phyloP scores from a whole-genome alignment of 1,139 yeast species.

The Candida glucosophila region DNA sequence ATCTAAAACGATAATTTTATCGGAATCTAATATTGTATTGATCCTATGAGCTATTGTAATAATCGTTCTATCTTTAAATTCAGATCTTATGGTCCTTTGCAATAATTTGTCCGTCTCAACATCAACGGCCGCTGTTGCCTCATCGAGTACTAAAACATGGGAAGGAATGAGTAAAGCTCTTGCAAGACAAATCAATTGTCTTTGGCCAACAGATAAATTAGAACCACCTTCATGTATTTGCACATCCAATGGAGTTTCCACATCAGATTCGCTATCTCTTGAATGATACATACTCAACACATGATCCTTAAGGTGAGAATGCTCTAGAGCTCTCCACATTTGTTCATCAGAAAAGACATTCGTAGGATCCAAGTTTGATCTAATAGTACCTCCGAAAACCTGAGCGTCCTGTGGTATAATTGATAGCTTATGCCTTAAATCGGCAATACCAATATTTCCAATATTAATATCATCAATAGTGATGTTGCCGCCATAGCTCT shows the following conservation, averaged over 20 bases:
- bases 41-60: constrained; percentile 92
- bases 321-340: constrained; percentile 77
- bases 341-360: constrained; percentile 60
- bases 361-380: constrained; percentile 87
- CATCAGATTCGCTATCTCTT: constrained; percentile 16
- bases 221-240: constrained; percentile 74
- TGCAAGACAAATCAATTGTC: constrained; percentile 86
- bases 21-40: constrained; percentile 89
- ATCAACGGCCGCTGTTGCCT: constrained; percentile 97
- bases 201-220: constrained; percentile 83
- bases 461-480: constrained; percentile 68
- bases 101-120: constrained; percentile 86
- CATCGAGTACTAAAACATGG: constrained; percentile 76
- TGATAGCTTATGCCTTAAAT: constrained; percentile 75
- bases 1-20: constrained; percentile 78
- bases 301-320: constrained; percentile 77
- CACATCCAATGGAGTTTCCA: constrained; percentile 50
- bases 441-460: constrained; percentile 65
- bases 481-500: constrained; percentile 66
- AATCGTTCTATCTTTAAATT: constrained; percentile 82
- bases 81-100: constrained; percentile 80
- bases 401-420: constrained; percentile 98
- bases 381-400: constrained; percentile 84
- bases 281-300: constrained; percentile 49
- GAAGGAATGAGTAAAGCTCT: constrained; percentile 78